Base-by-base conservation (phyloP, 1,284 basidiomycete species). In the Sphagnurus paluster region DNA sequence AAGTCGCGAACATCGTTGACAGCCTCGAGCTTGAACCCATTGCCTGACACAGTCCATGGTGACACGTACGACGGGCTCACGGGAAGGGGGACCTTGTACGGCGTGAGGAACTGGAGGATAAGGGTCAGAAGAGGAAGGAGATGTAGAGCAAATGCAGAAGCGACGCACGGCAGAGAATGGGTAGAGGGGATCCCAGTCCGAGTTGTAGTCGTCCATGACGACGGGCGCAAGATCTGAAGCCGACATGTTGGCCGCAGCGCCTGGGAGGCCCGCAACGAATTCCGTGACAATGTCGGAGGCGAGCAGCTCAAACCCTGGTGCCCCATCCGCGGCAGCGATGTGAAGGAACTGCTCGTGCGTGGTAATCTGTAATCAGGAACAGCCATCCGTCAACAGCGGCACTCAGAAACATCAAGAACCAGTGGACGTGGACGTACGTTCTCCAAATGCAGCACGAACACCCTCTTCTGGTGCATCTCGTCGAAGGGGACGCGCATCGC, bases 171-270 rank as follows among this genome's bases (percentile, higher is more conserved):
- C 69, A 4, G 88, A 90, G 63, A 93, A 89, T 2, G 94, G 92
- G 67, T 94, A 96, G 23, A 98, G 64, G 1, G 83, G 73, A 67
- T 94, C 90, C 92, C 92, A 95, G 55, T 93, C 90, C 13, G 75
- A 69, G 50, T 87, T 88, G 60, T 82, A 76, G 38, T 81, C 77
- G 54, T 85, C 70, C 81, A 89, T 84, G 3, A 72, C 62, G 7
- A 82, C 70, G 1, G 70, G 72, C 5, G 74, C 72, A 26, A 71
- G 68, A 10, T 54, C 47, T 9, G 47, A 39, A 14, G 68, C 42
- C 2, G 68, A 44, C 1, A 25, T 16, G 7, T 44, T 39, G 8
- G 16, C 38, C 7, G 30, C 69, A 1, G 67, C 58, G 3, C 17
- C 41, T 30, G 21, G 16, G 36, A 44, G 44, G 10, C 34, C 21